Conservation (phyloP, 345 rosid species). For the Eucalyptus camaldulensis region DNA sequence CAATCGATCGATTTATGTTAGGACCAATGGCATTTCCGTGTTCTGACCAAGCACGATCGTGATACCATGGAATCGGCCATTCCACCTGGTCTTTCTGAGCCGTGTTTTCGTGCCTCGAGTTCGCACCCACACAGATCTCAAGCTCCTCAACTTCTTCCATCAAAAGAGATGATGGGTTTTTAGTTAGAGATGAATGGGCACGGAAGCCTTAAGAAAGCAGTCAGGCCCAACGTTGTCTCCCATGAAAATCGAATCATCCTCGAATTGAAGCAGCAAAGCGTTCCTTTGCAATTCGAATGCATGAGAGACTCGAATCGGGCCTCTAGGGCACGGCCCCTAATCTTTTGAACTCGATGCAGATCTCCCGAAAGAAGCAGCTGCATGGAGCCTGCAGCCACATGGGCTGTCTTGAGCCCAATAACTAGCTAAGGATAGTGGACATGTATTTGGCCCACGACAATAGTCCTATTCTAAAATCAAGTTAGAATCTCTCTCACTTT, state of each 20-base stretch:
- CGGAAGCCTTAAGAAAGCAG: neutral
- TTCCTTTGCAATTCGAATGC: neutral
- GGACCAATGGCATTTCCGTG: neutral
- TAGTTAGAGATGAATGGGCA: neutral
- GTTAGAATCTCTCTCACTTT: rapidly evolving
- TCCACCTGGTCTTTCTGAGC: neutral
- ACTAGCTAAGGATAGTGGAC: neutral
- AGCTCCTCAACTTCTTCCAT: neutral
- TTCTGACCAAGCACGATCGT: neutral
- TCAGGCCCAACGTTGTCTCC: neutral
- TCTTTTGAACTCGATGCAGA: neutral
- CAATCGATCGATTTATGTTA: neutral
- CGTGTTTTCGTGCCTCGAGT: neutral
- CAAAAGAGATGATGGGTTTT: neutral
- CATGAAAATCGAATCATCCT: neutral
- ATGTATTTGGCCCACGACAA: neutral
- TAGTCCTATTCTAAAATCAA: neutral
- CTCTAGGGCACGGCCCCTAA: neutral
- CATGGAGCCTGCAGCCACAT: neutral
- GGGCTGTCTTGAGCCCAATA: neutral
- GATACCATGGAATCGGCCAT: neutral
- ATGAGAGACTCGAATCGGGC: neutral
- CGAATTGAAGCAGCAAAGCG: neutral
- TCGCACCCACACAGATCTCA: neutral
- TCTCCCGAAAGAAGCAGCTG: neutral